These are phyloP conservation scores for Podaxis rugospora DNA, from an alignment of 768 basidiomycete species.

Conservation along the genomic window DNA sequence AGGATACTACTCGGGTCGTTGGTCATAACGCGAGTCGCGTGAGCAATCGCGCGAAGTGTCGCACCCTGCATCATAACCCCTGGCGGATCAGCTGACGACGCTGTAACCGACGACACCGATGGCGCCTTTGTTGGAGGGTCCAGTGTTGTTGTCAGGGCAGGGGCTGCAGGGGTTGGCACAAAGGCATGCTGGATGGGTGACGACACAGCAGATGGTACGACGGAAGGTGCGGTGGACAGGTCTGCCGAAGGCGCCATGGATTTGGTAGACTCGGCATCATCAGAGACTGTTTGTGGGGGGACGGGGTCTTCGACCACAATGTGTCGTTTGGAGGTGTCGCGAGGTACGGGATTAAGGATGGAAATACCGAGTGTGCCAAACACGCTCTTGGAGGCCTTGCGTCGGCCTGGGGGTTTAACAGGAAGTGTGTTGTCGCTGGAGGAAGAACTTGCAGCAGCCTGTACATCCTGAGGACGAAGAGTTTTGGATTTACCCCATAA, in stretches of 20 bases:
- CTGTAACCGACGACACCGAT: constrained; percentile 11
- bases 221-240: background rate
- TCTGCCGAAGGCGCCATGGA: constrained; percentile 15
- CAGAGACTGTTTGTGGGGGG: constrained; percentile 17
- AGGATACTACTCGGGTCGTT: constrained; percentile 72
- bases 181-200: constrained; percentile 9
- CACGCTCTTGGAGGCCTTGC: constrained; percentile 56
- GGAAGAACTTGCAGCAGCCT: constrained; percentile 11
- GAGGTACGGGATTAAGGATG: constrained; percentile 45
- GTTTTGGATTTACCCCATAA: constrained; percentile 59
- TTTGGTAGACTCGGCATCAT: constrained; percentile 34
- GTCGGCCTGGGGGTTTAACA: constrained; percentile 21
- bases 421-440: constrained; percentile 12
- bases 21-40: constrained; percentile 87
- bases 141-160: constrained; percentile 38
- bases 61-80: constrained; percentile 48
- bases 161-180: constrained; percentile 29
- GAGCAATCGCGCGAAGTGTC: constrained; percentile 69
- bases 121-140: constrained; percentile 21
- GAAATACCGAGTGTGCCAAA: constrained; percentile 72
- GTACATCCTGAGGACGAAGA: constrained; percentile 12
- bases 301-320: background rate
- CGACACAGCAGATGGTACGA: constrained; percentile 15
- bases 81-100: constrained; percentile 21
- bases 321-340: background rate